Conservation (phyloP, 305 asterid species). For the Ruellia speciosa region DNA sequence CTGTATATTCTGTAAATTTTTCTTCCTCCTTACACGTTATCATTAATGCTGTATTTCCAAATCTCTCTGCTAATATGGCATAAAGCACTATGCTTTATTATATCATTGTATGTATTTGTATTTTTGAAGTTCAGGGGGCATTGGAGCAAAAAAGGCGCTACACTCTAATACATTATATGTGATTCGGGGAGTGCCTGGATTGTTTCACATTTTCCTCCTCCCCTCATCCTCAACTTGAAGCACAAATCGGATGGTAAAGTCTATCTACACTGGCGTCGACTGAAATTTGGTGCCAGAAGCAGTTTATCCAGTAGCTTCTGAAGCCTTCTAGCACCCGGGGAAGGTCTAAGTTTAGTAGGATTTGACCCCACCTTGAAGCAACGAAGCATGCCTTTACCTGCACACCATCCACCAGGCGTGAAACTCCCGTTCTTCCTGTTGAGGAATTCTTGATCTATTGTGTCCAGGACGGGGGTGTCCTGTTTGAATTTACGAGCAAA, state of each 20-base stretch:
- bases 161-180: too few relatives aligned
- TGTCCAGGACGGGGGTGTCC: constrained; percentile 36
- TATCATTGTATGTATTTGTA: neutral
- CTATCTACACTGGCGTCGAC: constrained; percentile 31
- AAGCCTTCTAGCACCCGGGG: constrained; percentile 47
- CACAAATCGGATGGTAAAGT: neutral
- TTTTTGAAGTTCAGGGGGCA: neutral
- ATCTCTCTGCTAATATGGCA: neutral
- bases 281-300: constrained; percentile 24
- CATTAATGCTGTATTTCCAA: too few relatives aligned
- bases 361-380: constrained; percentile 43
- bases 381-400: constrained; percentile 28
- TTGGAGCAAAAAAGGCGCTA: neutral
- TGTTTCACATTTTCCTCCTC: too few relatives aligned
- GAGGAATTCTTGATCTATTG: constrained; percentile 38
- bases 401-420: constrained; percentile 65
- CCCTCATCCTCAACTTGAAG: too few relatives aligned
- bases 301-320: constrained; percentile 31
- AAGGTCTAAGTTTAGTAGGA: constrained; percentile 35
- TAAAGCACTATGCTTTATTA: neutral
- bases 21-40: neutral
- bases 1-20: constrained; percentile 33
- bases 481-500: constrained; percentile 57
- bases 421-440: constrained; percentile 35
- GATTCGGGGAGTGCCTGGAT: neutral